Conservation (phyloP, 306 rosid genomes). For the Dryas octopetala region DNA sequence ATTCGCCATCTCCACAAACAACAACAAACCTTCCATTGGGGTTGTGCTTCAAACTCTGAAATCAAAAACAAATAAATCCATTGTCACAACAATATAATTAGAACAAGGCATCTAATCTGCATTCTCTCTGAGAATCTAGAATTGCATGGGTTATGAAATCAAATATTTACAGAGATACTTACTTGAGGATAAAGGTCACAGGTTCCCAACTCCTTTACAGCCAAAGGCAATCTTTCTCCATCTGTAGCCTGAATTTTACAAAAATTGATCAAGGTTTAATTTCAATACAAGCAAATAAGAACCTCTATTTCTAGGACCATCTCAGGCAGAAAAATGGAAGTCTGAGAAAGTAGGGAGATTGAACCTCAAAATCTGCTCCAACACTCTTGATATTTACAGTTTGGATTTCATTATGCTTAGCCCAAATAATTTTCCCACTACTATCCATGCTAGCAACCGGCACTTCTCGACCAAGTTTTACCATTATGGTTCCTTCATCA, state of each 20-base stretch:
- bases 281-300: constrained; percentile 11
- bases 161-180: constrained; percentile 22
- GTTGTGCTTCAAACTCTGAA: constrained; percentile 92
- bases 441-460: constrained; percentile 99
- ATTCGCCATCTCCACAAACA: constrained; percentile 98
- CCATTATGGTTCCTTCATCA: constrained; percentile 97
- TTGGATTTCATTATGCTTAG: constrained; percentile 97
- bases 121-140: not conserved
- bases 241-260: constrained; percentile 65
- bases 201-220: constrained; percentile 93
- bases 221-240: constrained; percentile 96
- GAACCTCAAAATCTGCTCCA: constrained; percentile 85
- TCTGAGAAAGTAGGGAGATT: constrained; percentile 27
- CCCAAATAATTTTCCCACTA: constrained; percentile 92
- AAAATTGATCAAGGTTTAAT: not conserved
- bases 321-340: not conserved
- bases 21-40: constrained; percentile 98
- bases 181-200: constrained; percentile 99
- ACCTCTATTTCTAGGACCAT: not conserved
- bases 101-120: not conserved
- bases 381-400: constrained; percentile 90
- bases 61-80: constrained; percentile 21
- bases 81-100: constrained; percentile 20
- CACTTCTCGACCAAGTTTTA: constrained; percentile 94
- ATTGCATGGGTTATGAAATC: not conserved